Base-by-base conservation (phyloP, 2,329 filamentous ascomycete genomes). In the Mariannaea elegans region DNA sequence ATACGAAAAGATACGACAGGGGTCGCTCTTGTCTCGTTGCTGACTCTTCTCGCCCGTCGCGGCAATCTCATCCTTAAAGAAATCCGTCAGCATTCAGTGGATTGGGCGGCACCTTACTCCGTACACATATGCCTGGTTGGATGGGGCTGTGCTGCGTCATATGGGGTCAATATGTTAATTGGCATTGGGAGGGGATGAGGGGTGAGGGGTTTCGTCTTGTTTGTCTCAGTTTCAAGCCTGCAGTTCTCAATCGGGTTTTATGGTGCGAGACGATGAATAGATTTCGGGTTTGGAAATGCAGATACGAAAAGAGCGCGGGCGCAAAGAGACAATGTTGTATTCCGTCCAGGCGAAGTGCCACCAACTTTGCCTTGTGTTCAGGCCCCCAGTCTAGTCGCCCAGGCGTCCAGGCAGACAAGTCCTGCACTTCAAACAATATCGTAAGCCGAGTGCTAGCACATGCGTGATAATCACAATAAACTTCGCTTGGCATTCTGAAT, bases 401-500 rank as follows among this genome's bases (percentile, higher is more conserved):
- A 31, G 27, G 7, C 27, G 12, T 31, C 12, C 7, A 31, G 27
- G 27, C 27, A 31, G 27, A 31, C 27, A 31, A 31, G n/a, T n/a
- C n/a, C 27, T 7, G 38, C 23, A 39, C 8, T 38, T 27, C 10
- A 14, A 13, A n/a, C 19, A 29, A 41, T 10, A 34, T n/a, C 10
- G 32, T 34, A 34, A 34, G 32, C 32, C 13, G 4, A 34, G 7
- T 9, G 32, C 14, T n/a, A 7, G 4, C 5, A 19, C 19, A 23
- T 18, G 36, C 29, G 48, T 42, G 48, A 51, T 51, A 24, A 29
- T 34, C 34, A 19, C n/a, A n/a, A 2, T n/a, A 31, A 19, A 21
- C 19, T 31, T 31, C n/a, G 19, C 38, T 45, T 53, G 50, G 39
- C 39, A 53, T 45, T 53, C 32, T 18, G 19, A 14, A 16, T 45